A percentile compares a stretch with the other conserved stretches of the same genome.
Evolutionary conservation across 805 yeast genomes (phyloP).

Genomic region (Pichia cabralensis): DNA sequence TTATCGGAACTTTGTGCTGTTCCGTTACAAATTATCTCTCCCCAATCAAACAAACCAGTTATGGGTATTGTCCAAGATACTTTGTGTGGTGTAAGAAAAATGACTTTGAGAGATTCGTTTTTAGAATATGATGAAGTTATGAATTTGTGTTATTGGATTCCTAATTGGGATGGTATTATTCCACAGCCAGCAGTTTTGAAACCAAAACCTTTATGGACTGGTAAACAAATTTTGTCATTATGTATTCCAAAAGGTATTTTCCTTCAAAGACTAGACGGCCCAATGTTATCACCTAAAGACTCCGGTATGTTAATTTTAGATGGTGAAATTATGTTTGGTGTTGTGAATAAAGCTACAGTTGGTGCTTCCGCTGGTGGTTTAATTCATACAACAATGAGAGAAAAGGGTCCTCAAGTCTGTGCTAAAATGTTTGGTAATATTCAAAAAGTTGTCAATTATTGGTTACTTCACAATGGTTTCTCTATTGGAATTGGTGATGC

Average conservation of each 20-base stretch:
- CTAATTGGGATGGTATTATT: slow-evolving; percentile 96
- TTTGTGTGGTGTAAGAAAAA: slow-evolving; percentile 90
- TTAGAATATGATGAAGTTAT: slow-evolving; percentile 88
- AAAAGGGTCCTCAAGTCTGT: slow-evolving; percentile 87
- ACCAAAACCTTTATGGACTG: slow-evolving; percentile 96
- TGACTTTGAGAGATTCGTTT: slow-evolving; percentile 85
- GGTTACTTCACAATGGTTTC: slow-evolving; percentile 95
- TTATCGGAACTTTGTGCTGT: slow-evolving; percentile 92
- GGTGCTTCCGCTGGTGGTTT: slow-evolving; percentile 99
- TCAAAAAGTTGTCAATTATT: slow-evolving; percentile 91
- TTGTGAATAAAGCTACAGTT: slow-evolving; percentile 94
- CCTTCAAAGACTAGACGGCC: slow-evolving; percentile 87
- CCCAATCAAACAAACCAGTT: slow-evolving; percentile 97
- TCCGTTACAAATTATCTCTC: slow-evolving; percentile 94
- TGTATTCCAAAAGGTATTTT: slow-evolving; percentile 95
- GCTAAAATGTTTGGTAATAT: slow-evolving; percentile 85
- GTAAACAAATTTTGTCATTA: slow-evolving; percentile 87
- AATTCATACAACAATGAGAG: slow-evolving; percentile 94
- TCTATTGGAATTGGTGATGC: slow-evolving; percentile 99
- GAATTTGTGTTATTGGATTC: slow-evolving; percentile 96
- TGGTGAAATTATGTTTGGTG: slow-evolving; percentile 97
- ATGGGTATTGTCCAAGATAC: slow-evolving; percentile 99
- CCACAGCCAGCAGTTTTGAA: slow-evolving; percentile 91
- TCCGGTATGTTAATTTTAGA: slow-evolving; percentile 92
- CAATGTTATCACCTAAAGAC: slow-evolving; percentile 78